phyloP scores from a whole-genome alignment of 768 basidiomycete genomes.

The Lanmaoa pseudosensibilis region DNA sequence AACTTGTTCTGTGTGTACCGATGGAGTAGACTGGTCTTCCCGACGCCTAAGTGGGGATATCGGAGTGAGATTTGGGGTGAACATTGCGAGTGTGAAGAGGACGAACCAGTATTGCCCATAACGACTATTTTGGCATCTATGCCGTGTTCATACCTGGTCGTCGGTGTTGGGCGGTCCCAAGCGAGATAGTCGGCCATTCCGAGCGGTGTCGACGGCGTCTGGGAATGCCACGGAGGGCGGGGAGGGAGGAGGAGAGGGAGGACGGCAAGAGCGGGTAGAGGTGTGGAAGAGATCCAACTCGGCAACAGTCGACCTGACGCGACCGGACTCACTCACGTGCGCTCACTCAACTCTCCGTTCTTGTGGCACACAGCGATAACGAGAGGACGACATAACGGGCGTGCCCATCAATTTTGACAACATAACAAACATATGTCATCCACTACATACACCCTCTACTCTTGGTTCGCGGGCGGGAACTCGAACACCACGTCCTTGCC shows the following conservation, averaged over 20 bases:
- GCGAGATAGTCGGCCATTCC: conserved; percentile 58
- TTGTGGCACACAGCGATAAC: conserved; percentile 17
- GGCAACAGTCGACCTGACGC: conserved; percentile 31
- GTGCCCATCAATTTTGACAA: conserved; percentile 39
- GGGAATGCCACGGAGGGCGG: conserved; percentile 49
- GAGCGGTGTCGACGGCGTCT: conserved; percentile 23
- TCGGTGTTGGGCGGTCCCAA: conserved; percentile 60
- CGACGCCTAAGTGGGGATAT: conserved; percentile 59
- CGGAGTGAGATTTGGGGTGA: conserved; percentile 18
- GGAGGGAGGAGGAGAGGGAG: conserved; percentile 39
- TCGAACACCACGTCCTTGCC: conserved; percentile 97
- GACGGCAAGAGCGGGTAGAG: conserved; percentile 22
- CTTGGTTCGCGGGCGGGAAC: conserved; percentile 77
- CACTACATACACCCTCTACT: conserved; percentile 47
- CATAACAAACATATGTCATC: conserved; percentile 32
- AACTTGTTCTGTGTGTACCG: conserved; percentile 91
- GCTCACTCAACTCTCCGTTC: conserved; percentile 15
- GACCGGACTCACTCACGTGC: conserved; percentile 37
- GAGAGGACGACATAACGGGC: conserved; percentile 32
- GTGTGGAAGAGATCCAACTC: conserved; percentile 29
- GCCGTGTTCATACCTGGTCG: conserved; percentile 75
- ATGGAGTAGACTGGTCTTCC: conserved; percentile 88
- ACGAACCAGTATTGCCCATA: conserved; percentile 76
- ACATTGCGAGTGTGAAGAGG: conserved; percentile 11
- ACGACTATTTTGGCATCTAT: conserved; percentile 95